These are phyloP conservation scores for Xylaria venustula DNA, from an alignment of 495 filamentous ascomycete genomes.

Conservation along the genomic window DNA sequence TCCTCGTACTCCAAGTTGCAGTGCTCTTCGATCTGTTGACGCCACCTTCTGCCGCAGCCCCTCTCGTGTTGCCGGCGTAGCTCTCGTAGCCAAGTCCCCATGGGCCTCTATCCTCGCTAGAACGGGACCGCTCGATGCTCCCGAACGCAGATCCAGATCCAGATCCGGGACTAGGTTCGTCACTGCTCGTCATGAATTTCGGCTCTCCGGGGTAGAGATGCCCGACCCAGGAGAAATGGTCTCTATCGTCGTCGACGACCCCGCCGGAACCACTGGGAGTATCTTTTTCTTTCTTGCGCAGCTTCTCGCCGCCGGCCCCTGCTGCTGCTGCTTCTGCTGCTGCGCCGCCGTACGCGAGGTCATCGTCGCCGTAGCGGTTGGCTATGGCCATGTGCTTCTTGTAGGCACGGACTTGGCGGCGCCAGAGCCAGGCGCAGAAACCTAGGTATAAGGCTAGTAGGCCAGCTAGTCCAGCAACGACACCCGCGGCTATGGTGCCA, in stretches of 20 bases:
- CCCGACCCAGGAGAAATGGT: slow-evolving; percentile 36
- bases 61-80: slow-evolving; percentile 1
- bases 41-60: not conserved
- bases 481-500: slow-evolving; percentile 62
- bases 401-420: slow-evolving; percentile 60
- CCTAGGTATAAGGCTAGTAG: slow-evolving; percentile 62
- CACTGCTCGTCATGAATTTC: slow-evolving; percentile 24
- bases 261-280: slow-evolving; percentile 20
- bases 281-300: slow-evolving; percentile 18
- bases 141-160: slow-evolving; percentile 16
- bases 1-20: slow-evolving; percentile 35
- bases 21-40: slow-evolving; percentile 30
- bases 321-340: not conserved
- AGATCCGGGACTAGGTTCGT: slow-evolving; percentile 27
- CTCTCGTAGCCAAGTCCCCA: slow-evolving; percentile 11
- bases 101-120: slow-evolving; percentile 20
- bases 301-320: slow-evolving; percentile 25
- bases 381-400: slow-evolving; percentile 60
- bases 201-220: slow-evolving; percentile 31
- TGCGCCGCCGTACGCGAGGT: slow-evolving; percentile 16
- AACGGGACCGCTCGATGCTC: slow-evolving; percentile 8
- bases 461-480: slow-evolving; percentile 59
- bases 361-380: slow-evolving; percentile 31
- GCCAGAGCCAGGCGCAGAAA: slow-evolving; percentile 70
- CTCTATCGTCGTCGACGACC: not conserved